A percentile compares a stretch with the other conserved stretches of the same genome.
Conservation (phyloP, 2,329 filamentous ascomycete genomes). For the Penicillium nordicum region DNA sequence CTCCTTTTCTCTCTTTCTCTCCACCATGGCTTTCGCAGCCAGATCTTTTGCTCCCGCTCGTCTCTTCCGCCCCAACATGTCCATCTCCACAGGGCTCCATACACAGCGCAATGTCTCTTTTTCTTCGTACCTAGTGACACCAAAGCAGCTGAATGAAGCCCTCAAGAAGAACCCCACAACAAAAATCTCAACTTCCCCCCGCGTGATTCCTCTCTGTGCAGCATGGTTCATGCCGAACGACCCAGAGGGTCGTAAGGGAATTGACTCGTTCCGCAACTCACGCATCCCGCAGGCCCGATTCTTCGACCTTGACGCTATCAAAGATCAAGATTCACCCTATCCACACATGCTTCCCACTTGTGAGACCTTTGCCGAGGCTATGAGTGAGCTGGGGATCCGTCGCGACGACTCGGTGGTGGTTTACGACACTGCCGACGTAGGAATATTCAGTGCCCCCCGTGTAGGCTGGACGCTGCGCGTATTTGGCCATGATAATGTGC, state of each 20-base stretch:
- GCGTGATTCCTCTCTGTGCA: constrained; percentile 84
- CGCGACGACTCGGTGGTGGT: constrained; percentile 88
- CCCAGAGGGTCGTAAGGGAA: constrained; percentile 66
- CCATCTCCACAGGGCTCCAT: constrained; percentile 20
- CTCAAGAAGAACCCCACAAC: constrained; percentile 77
- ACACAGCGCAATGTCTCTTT: constrained; percentile 53
- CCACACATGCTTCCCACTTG: constrained; percentile 92
- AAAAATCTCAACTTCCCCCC: constrained; percentile 74
- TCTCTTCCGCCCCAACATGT: constrained; percentile 28
- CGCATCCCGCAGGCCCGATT: constrained; percentile 89
- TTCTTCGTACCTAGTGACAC: constrained; percentile 81
- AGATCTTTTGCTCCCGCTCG: constrained; percentile 27
- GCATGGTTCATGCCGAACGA: constrained; percentile 97
- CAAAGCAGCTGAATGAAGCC: constrained; percentile 74
- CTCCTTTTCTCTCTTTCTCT: not conserved
- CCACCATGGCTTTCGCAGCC: constrained; percentile 36
- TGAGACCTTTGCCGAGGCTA: constrained; percentile 77
- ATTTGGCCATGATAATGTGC: constrained; percentile 85
- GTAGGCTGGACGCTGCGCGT: constrained; percentile 90
- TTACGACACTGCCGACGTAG: constrained; percentile 86
- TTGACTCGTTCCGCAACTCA: constrained; percentile 73
- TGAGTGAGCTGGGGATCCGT: constrained; percentile 83
- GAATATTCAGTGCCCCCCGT: constrained; percentile 89
- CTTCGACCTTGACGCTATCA: constrained; percentile 91
- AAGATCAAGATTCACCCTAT: constrained; percentile 82